Base-by-base conservation (phyloP, 345 rosid species). In the Syzygium aqueum region DNA sequence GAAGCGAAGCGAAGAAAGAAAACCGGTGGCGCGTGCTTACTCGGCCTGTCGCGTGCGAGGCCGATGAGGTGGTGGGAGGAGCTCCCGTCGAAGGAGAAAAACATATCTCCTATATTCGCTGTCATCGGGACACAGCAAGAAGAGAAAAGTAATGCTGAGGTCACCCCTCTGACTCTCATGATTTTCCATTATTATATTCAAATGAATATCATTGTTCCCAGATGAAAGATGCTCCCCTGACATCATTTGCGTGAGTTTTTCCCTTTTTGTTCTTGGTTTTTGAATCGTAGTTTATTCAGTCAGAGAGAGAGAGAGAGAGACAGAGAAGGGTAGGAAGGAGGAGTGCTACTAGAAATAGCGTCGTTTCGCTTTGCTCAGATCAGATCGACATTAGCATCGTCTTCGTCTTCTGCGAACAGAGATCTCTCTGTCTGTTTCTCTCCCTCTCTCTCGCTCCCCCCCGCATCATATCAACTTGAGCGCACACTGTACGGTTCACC, bases 31-130 rank as follows among this genome's bases (percentile, higher is more conserved):
- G 90, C 92, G 91, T 93, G 93, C 53, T 56, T 56, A 6, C 46
- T 53, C 63, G 50, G 65, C 84, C 83, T 51, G 86, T 33, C 92
- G 90, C 93, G 91, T 92, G 92, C 90, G 86, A 57, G 89, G 78
- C 87, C 73, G 80, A 37, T 73, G 80, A 21, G 23, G 77, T 2
- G 46, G 80, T 2, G 80, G 49, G 10, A 46, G 77, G 51, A 65
- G 86, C 88, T 30, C 14, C 80, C 46, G 37, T 33, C 80, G 80
- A 12, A 57, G n/a, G 59, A 54, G n/a, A 10, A 84, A 90, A 86
- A 89, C 51, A 91, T 90, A 88, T 93, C 91, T 90, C 92, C 92
- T 84, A 89, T 92, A 91, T 92, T 93, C 90, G 92, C 89, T 92
- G 92, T 90, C 93, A 90, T 93, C 90, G 93, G 94, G 90, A 93